Evolutionary conservation across 352 stramenopile species (phyloP).

Genomic region (Plasmopara halstedii): DNA sequence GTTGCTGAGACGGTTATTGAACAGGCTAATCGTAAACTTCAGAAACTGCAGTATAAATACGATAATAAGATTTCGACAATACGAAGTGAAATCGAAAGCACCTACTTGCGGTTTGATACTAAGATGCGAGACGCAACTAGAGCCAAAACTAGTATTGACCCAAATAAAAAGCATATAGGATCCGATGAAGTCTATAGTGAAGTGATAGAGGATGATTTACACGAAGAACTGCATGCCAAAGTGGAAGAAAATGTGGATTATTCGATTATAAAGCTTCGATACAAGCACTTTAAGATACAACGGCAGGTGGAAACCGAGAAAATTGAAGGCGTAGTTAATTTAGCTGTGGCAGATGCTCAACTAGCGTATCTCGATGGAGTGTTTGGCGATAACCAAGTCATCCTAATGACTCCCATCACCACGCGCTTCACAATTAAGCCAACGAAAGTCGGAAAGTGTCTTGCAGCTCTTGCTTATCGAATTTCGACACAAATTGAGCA

Average conservation of each 20-base stretch:
- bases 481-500: slow-evolving; percentile 19
- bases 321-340: slow-evolving; percentile 1
- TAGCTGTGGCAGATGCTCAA: slow-evolving; percentile 16
- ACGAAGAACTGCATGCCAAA: slow-evolving; percentile 15
- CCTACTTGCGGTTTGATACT: slow-evolving; percentile 11
- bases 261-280: slow-evolving; percentile 9
- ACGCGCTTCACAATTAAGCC: background rate
- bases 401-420: background rate
- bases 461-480: slow-evolving; percentile 18
- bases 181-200: background rate
- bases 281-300: slow-evolving; percentile 11
- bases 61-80: slow-evolving; percentile 9
- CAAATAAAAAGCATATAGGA: background rate
- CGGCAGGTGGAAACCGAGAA: slow-evolving; percentile 13
- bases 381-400: background rate
- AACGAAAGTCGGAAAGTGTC: slow-evolving; percentile 3
- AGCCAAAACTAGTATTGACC: slow-evolving; percentile 3
- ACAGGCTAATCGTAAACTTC: slow-evolving; percentile 7
- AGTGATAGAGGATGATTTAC: background rate
- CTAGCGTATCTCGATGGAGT: slow-evolving; percentile 10
- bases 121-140: slow-evolving; percentile 11
- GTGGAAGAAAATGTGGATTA: slow-evolving; percentile 8
- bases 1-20: slow-evolving; percentile 5
- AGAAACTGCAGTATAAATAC: slow-evolving; percentile 14
- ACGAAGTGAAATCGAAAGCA: slow-evolving; percentile 12